A percentile compares a stretch with the other conserved stretches of the same genome.
Conservation (phyloP, 441 rosid species). For the Adansonia gregorii region DNA sequence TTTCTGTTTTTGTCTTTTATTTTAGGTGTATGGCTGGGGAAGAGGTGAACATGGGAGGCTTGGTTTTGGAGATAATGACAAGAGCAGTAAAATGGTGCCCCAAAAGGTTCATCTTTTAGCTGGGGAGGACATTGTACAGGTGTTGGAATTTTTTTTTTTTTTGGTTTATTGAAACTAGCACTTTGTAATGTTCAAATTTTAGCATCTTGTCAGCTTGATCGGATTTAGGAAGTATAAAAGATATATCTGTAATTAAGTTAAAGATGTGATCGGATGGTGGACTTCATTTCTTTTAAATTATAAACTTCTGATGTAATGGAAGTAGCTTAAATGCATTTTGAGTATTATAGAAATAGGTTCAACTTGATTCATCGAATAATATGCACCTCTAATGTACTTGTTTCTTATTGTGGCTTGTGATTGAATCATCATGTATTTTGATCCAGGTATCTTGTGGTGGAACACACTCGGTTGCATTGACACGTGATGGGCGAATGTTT, state of each 20-base stretch:
- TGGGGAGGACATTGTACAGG: conserved; percentile 87
- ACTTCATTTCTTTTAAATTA: not conserved
- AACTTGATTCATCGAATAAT: not conserved
- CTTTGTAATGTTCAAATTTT: conserved; percentile 6
- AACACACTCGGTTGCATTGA: conserved; percentile 96
- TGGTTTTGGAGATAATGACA: conserved; percentile 97
- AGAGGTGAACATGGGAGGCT: conserved; percentile 99
- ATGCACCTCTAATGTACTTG: not conserved
- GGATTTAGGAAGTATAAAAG: not conserved
- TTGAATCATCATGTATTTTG: conserved; percentile 24
- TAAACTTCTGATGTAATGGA: not conserved
- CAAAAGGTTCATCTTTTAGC: conserved; percentile 87
- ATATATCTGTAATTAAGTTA: not conserved
- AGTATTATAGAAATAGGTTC: not conserved
- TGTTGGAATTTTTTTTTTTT: conserved; percentile 26
- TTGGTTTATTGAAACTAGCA: conserved; percentile 46
- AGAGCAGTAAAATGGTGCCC: conserved; percentile 97
- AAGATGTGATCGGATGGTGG: not conserved
- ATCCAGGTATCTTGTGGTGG: conserved; percentile 96
- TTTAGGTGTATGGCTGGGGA: conserved; percentile 97
- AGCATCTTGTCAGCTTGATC: conserved; percentile 9
- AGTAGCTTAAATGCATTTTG: conserved; percentile 1
- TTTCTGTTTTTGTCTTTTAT: conserved; percentile 11
- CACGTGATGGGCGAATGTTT: conserved; percentile 80
- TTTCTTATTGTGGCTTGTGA: conserved; percentile 7